phyloP scores from a whole-genome alignment of 352 stramenopile species.

The Phytophthora fragariaefolia region DNA sequence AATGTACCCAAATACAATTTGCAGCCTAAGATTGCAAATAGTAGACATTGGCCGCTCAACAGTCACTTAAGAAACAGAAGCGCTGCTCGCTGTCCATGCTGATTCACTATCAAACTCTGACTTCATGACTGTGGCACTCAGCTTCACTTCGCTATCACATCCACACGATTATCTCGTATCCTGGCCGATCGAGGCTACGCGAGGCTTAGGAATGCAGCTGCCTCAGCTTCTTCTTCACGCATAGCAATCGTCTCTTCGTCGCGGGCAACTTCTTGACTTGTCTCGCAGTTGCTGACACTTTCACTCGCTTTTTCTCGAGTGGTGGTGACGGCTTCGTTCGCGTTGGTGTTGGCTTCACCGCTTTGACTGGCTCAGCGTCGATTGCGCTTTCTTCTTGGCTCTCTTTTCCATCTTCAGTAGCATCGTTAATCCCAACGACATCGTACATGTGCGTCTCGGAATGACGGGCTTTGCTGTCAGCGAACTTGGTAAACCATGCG shows the following conservation, averaged over 20 bases:
- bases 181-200: background rate
- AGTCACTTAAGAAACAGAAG: too few relatives aligned
- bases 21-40: too few relatives aligned
- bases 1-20: background rate
- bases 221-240: constrained; percentile 11
- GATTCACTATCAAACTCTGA: too few relatives aligned
- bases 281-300: constrained; percentile 5
- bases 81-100: too few relatives aligned
- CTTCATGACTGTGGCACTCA: too few relatives aligned
- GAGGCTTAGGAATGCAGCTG: too few relatives aligned
- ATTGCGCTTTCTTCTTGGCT: background rate
- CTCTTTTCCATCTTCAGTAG: background rate
- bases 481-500: constrained; percentile 28
- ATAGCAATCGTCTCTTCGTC: constrained; percentile 14
- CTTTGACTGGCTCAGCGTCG: background rate
- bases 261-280: background rate
- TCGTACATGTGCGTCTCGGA: constrained; percentile 23
- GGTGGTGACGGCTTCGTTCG: constrained; percentile 1
- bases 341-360: background rate
- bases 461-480: constrained; percentile 27
- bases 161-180: background rate
- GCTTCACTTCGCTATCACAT: background rate
- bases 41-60: too few relatives aligned
- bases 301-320: constrained; percentile 7
- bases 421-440: constrained; percentile 8